Percentiles rank a stretch among this genome's conserved stretches.
Evolutionary conservation across 2,329 filamentous ascomycete species (phyloP).

Genomic region (Talaromyces marneffei): DNA sequence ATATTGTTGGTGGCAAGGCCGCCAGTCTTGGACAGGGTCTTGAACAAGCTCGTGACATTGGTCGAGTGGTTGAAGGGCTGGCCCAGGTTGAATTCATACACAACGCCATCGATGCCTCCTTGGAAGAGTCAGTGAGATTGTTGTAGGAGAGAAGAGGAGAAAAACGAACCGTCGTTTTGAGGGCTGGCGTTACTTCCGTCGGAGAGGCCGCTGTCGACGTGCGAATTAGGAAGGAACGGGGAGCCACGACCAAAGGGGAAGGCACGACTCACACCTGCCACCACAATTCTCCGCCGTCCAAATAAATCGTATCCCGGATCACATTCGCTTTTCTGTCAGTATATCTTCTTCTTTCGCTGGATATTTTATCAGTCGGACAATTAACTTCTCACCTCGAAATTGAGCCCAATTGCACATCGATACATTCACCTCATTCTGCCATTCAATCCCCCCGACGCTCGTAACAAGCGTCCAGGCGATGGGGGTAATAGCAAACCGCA

Average conservation of each 20-base stretch:
- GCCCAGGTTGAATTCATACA: constrained; percentile 58
- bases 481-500: background rate
- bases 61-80: constrained; percentile 47
- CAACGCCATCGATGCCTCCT: constrained; percentile 50
- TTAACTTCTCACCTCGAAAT: constrained; percentile 31
- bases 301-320: constrained; percentile 57
- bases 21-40: constrained; percentile 44
- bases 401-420: constrained; percentile 57
- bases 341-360: background rate
- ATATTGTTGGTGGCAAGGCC: constrained; percentile 48
- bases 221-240: constrained; percentile 11
- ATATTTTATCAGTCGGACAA: background rate
- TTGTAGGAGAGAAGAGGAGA: background rate
- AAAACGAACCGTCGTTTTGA: constrained; percentile 40
- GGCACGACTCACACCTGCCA: constrained; percentile 42
- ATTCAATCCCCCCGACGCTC: background rate
- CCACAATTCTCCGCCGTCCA: constrained; percentile 56
- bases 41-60: constrained; percentile 52
- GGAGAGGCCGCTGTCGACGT: constrained; percentile 16
- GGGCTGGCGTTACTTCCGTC: constrained; percentile 7
- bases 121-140: background rate
- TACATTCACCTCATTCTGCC: constrained; percentile 48
- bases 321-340: constrained; percentile 46
- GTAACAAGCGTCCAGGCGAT: background rate
- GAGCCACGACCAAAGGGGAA: constrained; percentile 19